phyloP scores from a whole-genome alignment of 2,329 filamentous ascomycete species.

The Aspergillus fumigatus region DNA sequence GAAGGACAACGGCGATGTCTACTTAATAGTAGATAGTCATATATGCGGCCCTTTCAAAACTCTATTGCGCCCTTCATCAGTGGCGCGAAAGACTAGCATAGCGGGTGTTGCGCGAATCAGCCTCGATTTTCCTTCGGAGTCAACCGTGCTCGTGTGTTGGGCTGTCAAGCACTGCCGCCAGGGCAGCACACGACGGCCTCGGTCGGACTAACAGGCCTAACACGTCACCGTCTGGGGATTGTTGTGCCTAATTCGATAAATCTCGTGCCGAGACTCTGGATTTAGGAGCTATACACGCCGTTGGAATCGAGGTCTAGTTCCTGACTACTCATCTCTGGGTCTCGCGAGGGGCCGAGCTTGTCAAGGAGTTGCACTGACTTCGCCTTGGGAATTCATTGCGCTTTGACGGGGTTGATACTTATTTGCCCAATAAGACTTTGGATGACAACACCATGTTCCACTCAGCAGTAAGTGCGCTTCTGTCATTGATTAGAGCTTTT shows the following conservation, averaged over 20 bases:
- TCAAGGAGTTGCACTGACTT: background rate
- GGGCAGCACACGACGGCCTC: conserved; percentile 1
- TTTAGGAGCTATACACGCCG: background rate
- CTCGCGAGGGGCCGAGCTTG: background rate
- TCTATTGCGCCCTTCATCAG: background rate
- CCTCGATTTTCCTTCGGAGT: background rate
- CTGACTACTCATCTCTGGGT: background rate
- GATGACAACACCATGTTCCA: conserved; percentile 29
- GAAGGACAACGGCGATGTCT: background rate
- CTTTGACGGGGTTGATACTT: background rate
- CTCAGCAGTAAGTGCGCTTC: conserved; percentile 24
- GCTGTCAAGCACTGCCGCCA: conserved; percentile 1
- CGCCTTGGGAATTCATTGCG: background rate
- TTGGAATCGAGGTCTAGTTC: background rate
- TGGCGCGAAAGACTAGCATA: background rate
- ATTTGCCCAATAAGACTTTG: background rate
- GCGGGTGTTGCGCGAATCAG: background rate
- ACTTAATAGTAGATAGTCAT: background rate
- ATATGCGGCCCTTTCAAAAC: background rate
- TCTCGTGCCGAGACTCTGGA: background rate
- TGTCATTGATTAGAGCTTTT: background rate
- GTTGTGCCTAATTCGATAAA: background rate
- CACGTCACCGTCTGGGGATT: conserved; percentile 11
- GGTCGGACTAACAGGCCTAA: conserved; percentile 5
- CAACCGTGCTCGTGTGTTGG: background rate